Evolutionary conservation across 129 eudicot species (phyloP).

Genomic region (Artemisia tridentata): DNA sequence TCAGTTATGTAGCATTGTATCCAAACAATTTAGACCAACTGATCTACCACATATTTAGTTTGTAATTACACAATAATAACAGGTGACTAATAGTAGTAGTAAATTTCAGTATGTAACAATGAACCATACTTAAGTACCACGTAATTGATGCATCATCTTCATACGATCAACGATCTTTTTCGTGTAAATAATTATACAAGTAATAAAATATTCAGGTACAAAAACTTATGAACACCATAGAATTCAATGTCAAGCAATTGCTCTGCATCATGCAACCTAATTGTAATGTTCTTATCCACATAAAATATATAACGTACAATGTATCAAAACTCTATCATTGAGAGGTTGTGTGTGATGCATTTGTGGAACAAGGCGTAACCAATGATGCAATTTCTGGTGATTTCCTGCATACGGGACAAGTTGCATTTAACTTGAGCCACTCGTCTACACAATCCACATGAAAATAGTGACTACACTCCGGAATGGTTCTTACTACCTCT

Average conservation of each 20-base stretch:
- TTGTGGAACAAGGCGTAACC: slow-evolving; percentile 35
- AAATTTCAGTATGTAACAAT: too few species aligned
- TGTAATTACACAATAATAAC: too few species aligned
- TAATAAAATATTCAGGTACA: slow-evolving; percentile 5
- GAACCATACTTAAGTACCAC: too few species aligned
- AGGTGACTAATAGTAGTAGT: too few species aligned
- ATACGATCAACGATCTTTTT: not conserved
- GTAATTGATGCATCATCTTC: not conserved
- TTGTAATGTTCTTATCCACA: slow-evolving; percentile 12
- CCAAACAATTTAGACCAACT: too few species aligned
- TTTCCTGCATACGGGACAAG: slow-evolving; percentile 52
- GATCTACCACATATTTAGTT: too few species aligned
- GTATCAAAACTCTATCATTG: slow-evolving; percentile 24
- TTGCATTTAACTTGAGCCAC: slow-evolving; percentile 45
- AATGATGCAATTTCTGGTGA: slow-evolving; percentile 39
- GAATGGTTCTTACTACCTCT: slow-evolving; percentile 42
- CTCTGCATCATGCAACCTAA: slow-evolving; percentile 23
- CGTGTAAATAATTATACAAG: slow-evolving; percentile 31
- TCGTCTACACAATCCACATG: slow-evolving; percentile 48
- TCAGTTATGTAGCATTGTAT: too few species aligned
- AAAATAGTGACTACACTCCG: slow-evolving; percentile 53
- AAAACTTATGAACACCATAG: slow-evolving; percentile 8
- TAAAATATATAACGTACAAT: slow-evolving; percentile 14
- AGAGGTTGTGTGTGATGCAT: slow-evolving; percentile 19
- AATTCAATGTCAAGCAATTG: not conserved